Percentiles rank a stretch among this genome's conserved stretches.
Evolutionary conservation across 2,329 filamentous ascomycete genomes (phyloP).

Genomic region (Dactylonectria macrodidyma): DNA sequence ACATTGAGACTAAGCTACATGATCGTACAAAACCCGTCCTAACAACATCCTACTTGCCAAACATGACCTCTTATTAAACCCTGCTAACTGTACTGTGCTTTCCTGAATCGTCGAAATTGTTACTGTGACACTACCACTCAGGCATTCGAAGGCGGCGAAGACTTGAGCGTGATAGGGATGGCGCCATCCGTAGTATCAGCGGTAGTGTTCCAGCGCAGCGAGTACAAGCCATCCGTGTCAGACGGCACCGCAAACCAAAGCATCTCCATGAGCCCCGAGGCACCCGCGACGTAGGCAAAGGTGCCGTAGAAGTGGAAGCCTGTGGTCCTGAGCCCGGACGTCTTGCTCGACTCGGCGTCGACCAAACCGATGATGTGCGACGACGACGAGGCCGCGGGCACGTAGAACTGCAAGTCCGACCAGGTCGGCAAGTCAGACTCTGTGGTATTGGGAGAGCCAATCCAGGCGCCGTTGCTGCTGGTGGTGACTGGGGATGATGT

Average conservation of each 20-base stretch:
- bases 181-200: slow-evolving; percentile 8
- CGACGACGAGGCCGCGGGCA: slow-evolving; percentile 22
- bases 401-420: slow-evolving; percentile 20
- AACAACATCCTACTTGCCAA: not conserved
- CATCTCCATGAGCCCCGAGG: slow-evolving; percentile 2
- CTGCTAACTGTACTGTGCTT: not conserved
- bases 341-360: slow-evolving; percentile 2
- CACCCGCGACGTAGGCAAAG: slow-evolving; percentile 1
- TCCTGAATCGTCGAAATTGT: not conserved
- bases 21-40: not conserved
- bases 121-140: not conserved
- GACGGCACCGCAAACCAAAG: slow-evolving; percentile 27
- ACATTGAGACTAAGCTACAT: not conserved
- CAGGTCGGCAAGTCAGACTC: slow-evolving; percentile 23
- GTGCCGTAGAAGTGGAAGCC: slow-evolving; percentile 28
- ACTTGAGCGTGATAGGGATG: slow-evolving; percentile 21
- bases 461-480: slow-evolving; percentile 12
- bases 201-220: slow-evolving; percentile 30
- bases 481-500: slow-evolving; percentile 14
- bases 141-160: not conserved
- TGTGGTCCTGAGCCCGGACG: not conserved
- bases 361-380: slow-evolving; percentile 23
- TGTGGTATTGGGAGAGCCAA: slow-evolving; percentile 28
- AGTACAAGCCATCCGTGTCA: slow-evolving; percentile 17
- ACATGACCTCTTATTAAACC: not conserved